These are phyloP conservation scores for Boletales sp. DNA, from an alignment of 768 basidiomycete genomes.

Conservation along the genomic window DNA sequence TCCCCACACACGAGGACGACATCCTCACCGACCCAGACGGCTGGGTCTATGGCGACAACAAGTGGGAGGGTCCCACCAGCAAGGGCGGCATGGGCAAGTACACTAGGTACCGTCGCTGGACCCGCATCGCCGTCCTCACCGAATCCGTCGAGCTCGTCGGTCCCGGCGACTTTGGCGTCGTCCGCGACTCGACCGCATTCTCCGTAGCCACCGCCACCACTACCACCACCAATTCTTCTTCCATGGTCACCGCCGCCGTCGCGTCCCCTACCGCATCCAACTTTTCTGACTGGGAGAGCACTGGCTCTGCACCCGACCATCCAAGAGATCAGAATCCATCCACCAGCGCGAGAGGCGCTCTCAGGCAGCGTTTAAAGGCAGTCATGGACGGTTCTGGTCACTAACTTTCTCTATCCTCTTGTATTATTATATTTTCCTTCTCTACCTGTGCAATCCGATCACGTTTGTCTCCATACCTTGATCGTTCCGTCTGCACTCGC, in stretches of 20 bases:
- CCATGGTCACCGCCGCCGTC: slow-evolving; percentile 24
- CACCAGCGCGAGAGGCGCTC: slow-evolving; percentile 9
- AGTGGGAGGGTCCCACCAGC: slow-evolving; percentile 78
- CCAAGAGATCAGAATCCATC: slow-evolving; percentile 18
- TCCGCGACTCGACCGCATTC: slow-evolving; percentile 25
- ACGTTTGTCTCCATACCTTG: slow-evolving; percentile 76
- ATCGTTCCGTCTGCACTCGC: slow-evolving; percentile 89
- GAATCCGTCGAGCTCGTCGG: slow-evolving; percentile 64
- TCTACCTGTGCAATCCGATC: background rate
- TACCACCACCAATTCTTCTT: slow-evolving; percentile 11
- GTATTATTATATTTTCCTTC: slow-evolving; percentile 16
- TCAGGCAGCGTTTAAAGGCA: slow-evolving; percentile 30
- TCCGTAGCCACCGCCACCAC: slow-evolving; percentile 13
- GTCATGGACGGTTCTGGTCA: slow-evolving; percentile 26
- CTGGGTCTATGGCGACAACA: slow-evolving; percentile 94
- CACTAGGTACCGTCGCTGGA: slow-evolving; percentile 84
- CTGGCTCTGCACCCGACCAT: slow-evolving; percentile 21
- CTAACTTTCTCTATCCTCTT: slow-evolving; percentile 12
- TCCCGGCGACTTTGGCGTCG: slow-evolving; percentile 29
- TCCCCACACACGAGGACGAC: slow-evolving; percentile 44
- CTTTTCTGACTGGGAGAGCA: slow-evolving; percentile 29
- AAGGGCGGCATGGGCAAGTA: slow-evolving; percentile 92
- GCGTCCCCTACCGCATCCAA: slow-evolving; percentile 28
- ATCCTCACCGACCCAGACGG: slow-evolving; percentile 77
- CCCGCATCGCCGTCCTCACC: slow-evolving; percentile 71